Evolutionary conservation across 1,284 basidiomycete genomes (phyloP), one percentile per base, ranked within the genome.

Genomic region (Fomes fomentarius): DNA sequence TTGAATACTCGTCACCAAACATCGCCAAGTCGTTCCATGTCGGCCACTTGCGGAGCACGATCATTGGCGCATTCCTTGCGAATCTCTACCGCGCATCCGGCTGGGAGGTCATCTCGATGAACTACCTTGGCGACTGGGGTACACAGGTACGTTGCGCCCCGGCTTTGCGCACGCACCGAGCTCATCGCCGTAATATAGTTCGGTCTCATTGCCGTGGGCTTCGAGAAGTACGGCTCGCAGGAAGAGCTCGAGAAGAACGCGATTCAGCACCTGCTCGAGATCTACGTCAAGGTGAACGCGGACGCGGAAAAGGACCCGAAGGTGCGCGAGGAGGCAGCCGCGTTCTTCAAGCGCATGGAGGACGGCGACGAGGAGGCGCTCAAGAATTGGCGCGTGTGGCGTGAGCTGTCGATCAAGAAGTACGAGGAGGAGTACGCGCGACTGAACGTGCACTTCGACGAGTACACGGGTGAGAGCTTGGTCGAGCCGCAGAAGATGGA

Each of bases 1-100:
- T 93, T 64, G 91, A 99, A 72, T 99, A 96, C 74, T 97, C 94
- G 0, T 94, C 92, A 4, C 96, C 96, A 17, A 99, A 99, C 72
- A 98, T 99, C 68, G 96, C 97, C 34, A 99, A 99, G 72, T 92
- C 92, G 5, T 99, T 99, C 84, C 96, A 99, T 68, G 96, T 98
- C 52, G 97, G 97, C 15, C 96, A 99, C 72, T 76, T 99, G 59
- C 85, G 97, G 50, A 95, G 92, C 60, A 99, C 97, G 21, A 99
- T 99, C 72, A 98, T 99, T 68, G 97, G 97, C 34, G 91, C 94
- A 0, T 98, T 98, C 77, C 75, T 98, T 47, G 79, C 84, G 33
- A 99, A 98, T 74, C 68, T 99, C 50, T 96, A 98, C 78, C 90
- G 91, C 69, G 85, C 94, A 6, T 92, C 89, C 66, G 96, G 96